Base-by-base conservation (phyloP, 257 asterid species). In the Anisodus tanguticus region DNA sequence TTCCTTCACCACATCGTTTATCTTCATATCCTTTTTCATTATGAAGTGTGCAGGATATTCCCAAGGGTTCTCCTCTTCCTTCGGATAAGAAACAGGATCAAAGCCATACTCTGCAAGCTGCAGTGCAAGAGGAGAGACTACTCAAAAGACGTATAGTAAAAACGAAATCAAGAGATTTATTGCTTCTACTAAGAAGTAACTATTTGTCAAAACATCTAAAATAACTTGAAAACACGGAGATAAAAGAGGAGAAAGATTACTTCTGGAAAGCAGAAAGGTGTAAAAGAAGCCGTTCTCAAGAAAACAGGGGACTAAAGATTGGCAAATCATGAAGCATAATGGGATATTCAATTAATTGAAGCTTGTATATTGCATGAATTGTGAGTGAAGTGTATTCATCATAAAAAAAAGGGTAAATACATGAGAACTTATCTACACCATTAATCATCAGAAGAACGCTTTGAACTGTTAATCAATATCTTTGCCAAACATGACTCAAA, bases 1-100 rank as follows among this genome's bases (percentile, higher is more conserved):
- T 0, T 82, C 82, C 19, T 82, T 86, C n/a, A 89, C 90, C 9
- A 84, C 11, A 39, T 85, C 87, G 71, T 87, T 85, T 8, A 91
- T 79, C 76, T 76, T 53, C 81, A 83, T 16, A 63, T 35, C 39
- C 67, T 39, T 81, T 63, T 19, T 10, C 37, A 59, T 81, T 77
- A 51, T 26, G 64, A 60, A 26, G 43, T 15, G 45, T 63, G 76
- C 16, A 37, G 15, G 59, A 78, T 35, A 16, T 59, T 79, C 45
- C 16, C 45, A 41, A 41, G 45, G 45, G 45, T 41, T 41, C 45
- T 54, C 71, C 17, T 51, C 59, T 53, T 16, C 57, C 47, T 53
- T 76, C 66, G 62, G 83, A n/a, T 79, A 39, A 51, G 79, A 43
- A 43, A 26, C 59, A 60, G 55, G 11, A 17, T 17, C 22, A 37